Percentiles rank a stretch among this genome's conserved stretches.
These are phyloP conservation scores for Lachnellula willkommii DNA, from an alignment of 2,329 filamentous ascomycete genomes.

Conservation along the genomic window DNA sequence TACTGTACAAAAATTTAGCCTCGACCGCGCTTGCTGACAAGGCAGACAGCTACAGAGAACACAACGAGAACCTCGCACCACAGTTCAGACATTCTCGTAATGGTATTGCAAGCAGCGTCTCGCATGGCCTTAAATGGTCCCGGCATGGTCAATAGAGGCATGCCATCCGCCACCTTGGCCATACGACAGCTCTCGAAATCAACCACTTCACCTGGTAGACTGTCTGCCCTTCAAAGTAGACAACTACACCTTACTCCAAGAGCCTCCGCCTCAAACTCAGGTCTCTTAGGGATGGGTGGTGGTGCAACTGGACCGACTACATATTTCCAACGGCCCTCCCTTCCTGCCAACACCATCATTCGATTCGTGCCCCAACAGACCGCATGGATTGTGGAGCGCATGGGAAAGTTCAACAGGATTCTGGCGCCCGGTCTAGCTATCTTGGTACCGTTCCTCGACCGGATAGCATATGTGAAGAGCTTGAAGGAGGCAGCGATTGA, in stretches of 20 bases:
- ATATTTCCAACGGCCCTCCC: conserved; percentile 70
- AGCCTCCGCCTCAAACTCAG: conserved; percentile 24
- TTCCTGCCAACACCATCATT: conserved; percentile 90
- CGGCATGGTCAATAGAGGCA: conserved; percentile 16
- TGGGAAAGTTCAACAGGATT: conserved; percentile 96
- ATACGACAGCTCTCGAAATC: conserved; percentile 3
- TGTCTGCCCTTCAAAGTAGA: conserved; percentile 13
- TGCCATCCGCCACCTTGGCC: conserved; percentile 12
- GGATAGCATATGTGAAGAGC: conserved; percentile 96
- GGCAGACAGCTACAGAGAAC: background rate
- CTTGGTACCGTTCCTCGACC: conserved; percentile 83
- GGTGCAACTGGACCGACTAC: conserved; percentile 51
- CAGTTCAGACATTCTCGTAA: background rate
- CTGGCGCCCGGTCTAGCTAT: conserved; percentile 87
- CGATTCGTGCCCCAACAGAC: conserved; percentile 99
- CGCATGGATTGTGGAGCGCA: conserved; percentile 98
- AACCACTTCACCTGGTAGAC: conserved; percentile 5
- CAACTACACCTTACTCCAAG: conserved; percentile 24
- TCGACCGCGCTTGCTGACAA: conserved; percentile 6
- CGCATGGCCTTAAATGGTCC: conserved; percentile 21
- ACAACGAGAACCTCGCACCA: conserved; percentile 5
- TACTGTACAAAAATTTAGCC: conserved; percentile 17
- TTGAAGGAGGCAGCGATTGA: conserved; percentile 95
- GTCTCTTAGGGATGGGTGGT: conserved; percentile 28
- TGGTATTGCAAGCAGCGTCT: conserved; percentile 23